Conservation (phyloP, 169 alveolate genomes). For the Theileria luwenshuni region DNA sequence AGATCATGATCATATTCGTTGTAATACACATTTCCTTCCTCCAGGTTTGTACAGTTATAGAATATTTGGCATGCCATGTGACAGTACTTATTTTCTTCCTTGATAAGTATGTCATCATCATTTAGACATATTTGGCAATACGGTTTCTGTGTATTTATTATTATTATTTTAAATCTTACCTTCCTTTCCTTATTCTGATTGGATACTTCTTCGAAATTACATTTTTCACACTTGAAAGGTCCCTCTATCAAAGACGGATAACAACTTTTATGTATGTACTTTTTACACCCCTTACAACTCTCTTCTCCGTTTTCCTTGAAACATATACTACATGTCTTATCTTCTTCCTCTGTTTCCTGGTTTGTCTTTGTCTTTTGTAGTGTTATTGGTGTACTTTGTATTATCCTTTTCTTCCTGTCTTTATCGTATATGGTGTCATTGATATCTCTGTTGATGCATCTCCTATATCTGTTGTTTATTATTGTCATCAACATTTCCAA, state of each 20-base stretch:
- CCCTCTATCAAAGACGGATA: not conserved
- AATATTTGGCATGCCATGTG: not conserved
- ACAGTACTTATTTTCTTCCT: not conserved
- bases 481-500: not conserved
- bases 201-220: not conserved
- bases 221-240: not conserved
- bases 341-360: not conserved
- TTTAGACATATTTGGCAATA: not conserved
- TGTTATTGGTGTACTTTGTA: not conserved
- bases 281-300: not conserved
- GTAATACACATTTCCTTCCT: not conserved
- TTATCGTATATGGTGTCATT: not conserved
- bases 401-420: not conserved
- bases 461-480: not conserved
- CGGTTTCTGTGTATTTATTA: not conserved
- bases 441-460: not conserved
- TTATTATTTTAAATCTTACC: not conserved
- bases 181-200: not conserved
- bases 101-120: constrained; percentile 1
- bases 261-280: not conserved
- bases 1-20: not conserved
- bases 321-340: not conserved
- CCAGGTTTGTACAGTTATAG: not conserved
- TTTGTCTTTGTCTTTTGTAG: not conserved
- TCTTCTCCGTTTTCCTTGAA: not conserved